Base-by-base conservation (phyloP, 257 asterid genomes). In the Ophiorrhiza pumila region DNA sequence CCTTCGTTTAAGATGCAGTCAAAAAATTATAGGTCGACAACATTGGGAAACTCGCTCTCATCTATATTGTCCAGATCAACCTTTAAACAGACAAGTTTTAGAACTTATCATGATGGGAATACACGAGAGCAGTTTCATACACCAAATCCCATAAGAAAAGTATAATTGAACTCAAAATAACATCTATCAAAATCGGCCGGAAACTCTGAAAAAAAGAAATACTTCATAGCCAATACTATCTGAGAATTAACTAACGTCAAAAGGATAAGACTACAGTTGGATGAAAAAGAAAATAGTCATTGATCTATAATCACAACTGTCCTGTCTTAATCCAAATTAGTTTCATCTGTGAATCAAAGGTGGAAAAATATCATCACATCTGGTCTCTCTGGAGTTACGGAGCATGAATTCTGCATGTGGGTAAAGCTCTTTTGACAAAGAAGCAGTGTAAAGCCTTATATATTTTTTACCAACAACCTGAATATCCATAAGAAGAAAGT, bases 1-100 rank as follows among this genome's bases (percentile, higher is more conserved):
- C 99, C 98, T 89, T 95, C 99, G 82, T 92, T 97, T 60, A 95
- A 80, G 73, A 92, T 78, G 92, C 99, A 95, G 77, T 95, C 99
- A 70, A 85, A 45, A 71, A 92, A 95, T 18, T 87, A 96, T 82
- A 92, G 76, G 66, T 85, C 88, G 69, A 67, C 31, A 56, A 89
- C 78, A 68, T 80, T 86, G 0, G 97, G 97, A 69, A 88, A 91
- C 85, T 90, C 93, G 47, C 43, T 68, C 79, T 83, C 90, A 12
- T 92, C 88, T 41, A 92, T 63, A 69, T 87, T 81, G 80, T 95
- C 99, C 55, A 95, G 91, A 82, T 95, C 99, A 78, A 95, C 98
- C 99, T 91, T 80, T 87, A 83, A 70, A 42, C 68, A 69, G 23
- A n/a, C n/a, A 72, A 47, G 32, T 29, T 47, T 25, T 20, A 39